phyloP scores from a whole-genome alignment of 1,284 basidiomycete species.

The Cutaneotrichosporon cavernicola region DNA sequence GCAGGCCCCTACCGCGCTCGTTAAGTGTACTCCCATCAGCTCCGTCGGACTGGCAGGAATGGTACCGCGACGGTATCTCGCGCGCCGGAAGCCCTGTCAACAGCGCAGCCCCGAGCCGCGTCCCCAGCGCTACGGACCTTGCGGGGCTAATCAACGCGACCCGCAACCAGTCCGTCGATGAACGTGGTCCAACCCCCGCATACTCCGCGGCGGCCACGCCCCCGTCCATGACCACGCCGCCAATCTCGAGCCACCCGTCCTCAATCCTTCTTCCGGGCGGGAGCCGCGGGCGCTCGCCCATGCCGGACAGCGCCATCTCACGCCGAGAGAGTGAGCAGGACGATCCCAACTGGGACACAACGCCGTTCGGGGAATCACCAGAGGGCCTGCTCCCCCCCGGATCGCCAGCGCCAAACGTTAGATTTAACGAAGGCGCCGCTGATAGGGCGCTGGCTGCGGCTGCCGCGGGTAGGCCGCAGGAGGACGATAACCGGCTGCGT shows the following conservation, averaged over 20 bases:
- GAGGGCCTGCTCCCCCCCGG: conserved; percentile 10
- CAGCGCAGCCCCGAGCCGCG: conserved; percentile 2
- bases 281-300: conserved; percentile 9
- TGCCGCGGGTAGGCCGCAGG: neutral
- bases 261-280: conserved; percentile 8
- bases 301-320: neutral
- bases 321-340: conserved; percentile 8
- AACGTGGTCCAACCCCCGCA: conserved; percentile 51
- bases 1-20: conserved; percentile 23
- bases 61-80: conserved; percentile 34
- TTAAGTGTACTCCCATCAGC: conserved; percentile 42
- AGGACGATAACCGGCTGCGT: neutral
- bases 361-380: conserved; percentile 8
- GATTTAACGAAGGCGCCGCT: conserved; percentile 2
- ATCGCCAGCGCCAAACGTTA: conserved; percentile 3
- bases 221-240: conserved; percentile 17
- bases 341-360: conserved; percentile 7
- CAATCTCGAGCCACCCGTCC: conserved; percentile 11
- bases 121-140: conserved; percentile 1
- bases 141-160: neutral
- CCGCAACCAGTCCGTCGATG: conserved; percentile 8
- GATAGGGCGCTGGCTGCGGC: neutral
- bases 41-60: conserved; percentile 28
- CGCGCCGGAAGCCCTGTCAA: conserved; percentile 14
- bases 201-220: conserved; percentile 32